Base-by-base conservation (phyloP, 352 stramenopile genomes). In the Thraustochytrium sp. region DNA sequence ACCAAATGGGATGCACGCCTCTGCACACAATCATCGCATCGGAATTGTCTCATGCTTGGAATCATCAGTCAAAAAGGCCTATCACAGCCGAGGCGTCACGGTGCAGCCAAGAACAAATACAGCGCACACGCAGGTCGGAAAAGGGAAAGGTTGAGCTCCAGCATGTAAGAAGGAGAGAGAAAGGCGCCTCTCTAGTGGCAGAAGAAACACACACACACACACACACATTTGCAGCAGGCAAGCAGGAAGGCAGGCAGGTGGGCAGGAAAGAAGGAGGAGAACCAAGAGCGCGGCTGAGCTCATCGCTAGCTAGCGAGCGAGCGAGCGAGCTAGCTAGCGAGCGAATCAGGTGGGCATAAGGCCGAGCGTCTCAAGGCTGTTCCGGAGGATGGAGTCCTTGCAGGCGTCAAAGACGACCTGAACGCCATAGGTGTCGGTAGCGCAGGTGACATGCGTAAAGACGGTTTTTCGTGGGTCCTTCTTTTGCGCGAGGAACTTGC, bases 341-440 rank as follows among this genome's bases (percentile, higher is more conserved):
- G 31, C 42, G 16, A 18, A 38, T 44, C 59, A 42, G 11, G 18
- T 72, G 1, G 59, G 59, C 59, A 75, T 51, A 16, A 75, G 40
- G 4, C 68, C 68, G 42, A 80, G 68, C 21, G 18, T 51, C 51
- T 85, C 26, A 11, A 86, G 46, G 54, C 64, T 86, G 26, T 82
- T 23, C 8, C 51, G 76, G 82, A 94, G 89, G 88, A 94, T 94
- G 86, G 93, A 93, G 84, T 93, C 90, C 90, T 94, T 94, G 90
- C 91, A 94, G 64, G 90, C 90, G 82, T 94, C 93, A 89, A 94
- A 94, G 75, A 94, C 91, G 85, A 93, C 90, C 85, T 94, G 89
- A 38, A 96, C 95, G 86, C 98, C 98, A 86, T 97, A 94, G 53
- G 94, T 98, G 91, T 98, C 94, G 3, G 95, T 98, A 38, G 95